Evolutionary conservation across 2,329 filamentous ascomycete species (phyloP).

Genomic region (Tolypocladium paradoxum): DNA sequence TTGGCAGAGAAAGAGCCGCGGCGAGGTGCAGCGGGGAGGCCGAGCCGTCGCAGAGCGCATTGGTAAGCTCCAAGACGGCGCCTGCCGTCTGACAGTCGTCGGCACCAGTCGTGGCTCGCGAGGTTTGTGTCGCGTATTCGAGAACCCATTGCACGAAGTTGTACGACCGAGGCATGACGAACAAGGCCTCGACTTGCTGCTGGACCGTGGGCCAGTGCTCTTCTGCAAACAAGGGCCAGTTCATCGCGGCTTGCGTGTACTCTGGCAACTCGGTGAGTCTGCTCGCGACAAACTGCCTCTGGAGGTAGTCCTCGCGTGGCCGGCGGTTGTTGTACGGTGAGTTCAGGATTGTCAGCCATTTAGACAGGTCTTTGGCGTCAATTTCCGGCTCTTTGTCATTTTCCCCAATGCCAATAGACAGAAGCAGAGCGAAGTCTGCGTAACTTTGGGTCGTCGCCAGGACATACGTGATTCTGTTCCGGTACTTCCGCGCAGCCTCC

Average conservation of each 20-base stretch:
- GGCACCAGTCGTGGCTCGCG: constrained; percentile 14
- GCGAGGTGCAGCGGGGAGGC: constrained; percentile 23
- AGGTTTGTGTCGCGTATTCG: constrained; percentile 20
- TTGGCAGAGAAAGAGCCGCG: constrained; percentile 19
- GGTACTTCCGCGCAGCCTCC: neutral
- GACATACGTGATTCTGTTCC: neutral
- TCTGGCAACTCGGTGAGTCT: constrained; percentile 2
- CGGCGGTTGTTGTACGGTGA: constrained; percentile 1
- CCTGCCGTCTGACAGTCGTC: constrained; percentile 9
- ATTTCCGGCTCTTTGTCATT: neutral
- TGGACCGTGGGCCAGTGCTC: constrained; percentile 16
- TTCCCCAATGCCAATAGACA: neutral
- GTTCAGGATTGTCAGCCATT: constrained; percentile 2
- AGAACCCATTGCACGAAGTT: constrained; percentile 26
- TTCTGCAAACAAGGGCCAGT: constrained; percentile 16
- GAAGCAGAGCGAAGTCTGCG: neutral
- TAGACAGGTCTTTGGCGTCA: neutral
- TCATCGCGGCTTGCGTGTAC: constrained; percentile 13
- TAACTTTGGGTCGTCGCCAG: neutral
- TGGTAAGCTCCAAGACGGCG: constrained; percentile 17
- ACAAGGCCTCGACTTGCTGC: constrained; percentile 16
- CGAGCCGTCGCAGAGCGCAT: constrained; percentile 15
- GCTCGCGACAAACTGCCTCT: neutral
- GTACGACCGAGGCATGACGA: constrained; percentile 12
- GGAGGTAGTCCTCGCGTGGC: neutral